Evolutionary conservation across 495 filamentous ascomycete species (phyloP).

Genomic region (Trichocladium uniseriatum): DNA sequence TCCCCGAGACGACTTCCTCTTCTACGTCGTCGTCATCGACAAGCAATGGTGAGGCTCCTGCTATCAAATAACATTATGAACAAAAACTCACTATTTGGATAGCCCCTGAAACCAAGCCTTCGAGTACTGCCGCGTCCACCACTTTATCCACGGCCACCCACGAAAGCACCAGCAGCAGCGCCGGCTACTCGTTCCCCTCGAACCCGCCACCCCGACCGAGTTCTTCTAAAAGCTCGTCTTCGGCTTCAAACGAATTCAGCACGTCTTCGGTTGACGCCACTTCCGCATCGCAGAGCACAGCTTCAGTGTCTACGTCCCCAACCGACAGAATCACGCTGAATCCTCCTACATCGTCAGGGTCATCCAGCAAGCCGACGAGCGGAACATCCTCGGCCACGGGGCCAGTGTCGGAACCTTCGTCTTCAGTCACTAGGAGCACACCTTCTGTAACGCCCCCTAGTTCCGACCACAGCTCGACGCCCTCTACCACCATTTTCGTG

Average conservation of each 20-base stretch:
- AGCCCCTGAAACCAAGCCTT: not conserved
- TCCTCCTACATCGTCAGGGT: slow-evolving; percentile 15
- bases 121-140: not conserved
- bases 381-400: not conserved
- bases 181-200: not conserved
- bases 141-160: not conserved
- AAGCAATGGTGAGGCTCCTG: not conserved
- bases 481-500: too few relatives aligned
- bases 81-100: not conserved
- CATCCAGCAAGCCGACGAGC: not conserved
- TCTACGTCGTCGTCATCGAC: not conserved
- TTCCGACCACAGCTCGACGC: too few relatives aligned
- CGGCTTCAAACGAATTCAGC: too few relatives aligned
- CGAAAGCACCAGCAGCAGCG: not conserved
- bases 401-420: not conserved
- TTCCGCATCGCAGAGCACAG: too few relatives aligned
- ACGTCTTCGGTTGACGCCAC: too few relatives aligned
- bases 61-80: not conserved
- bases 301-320: not conserved
- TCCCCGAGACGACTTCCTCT: not conserved
- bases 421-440: not conserved
- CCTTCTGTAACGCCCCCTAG: too few relatives aligned
- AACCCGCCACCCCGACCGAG: not conserved
- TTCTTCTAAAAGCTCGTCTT: not conserved
- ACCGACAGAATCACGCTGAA: slow-evolving; percentile 9